phyloP scores from a whole-genome alignment of 192 early-diverging fungal genomes.

The Coemansia sp. region DNA sequence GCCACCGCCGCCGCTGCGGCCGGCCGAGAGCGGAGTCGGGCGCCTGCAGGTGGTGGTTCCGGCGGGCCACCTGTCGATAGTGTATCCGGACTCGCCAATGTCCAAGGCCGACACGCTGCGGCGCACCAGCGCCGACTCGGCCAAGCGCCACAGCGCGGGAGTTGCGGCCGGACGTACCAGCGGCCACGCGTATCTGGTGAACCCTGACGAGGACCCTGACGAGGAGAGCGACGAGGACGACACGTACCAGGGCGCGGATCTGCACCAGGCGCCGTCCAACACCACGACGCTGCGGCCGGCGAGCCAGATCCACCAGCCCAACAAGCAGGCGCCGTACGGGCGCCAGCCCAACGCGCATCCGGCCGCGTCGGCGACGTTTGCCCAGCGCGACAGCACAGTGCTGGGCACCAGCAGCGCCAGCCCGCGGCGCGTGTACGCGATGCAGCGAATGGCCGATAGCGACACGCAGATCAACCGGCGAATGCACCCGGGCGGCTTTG shows the following conservation, averaged over 20 bases:
- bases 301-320: slow-evolving; percentile 29
- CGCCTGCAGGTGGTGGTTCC: slow-evolving; percentile 45
- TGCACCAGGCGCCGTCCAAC: slow-evolving; percentile 38
- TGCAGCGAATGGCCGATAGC: slow-evolving; percentile 31
- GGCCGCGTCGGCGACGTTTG: slow-evolving; percentile 3
- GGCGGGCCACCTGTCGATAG: slow-evolving; percentile 43
- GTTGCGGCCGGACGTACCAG: slow-evolving; percentile 8
- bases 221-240: neutral
- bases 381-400: neutral
- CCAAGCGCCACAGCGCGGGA: slow-evolving; percentile 17
- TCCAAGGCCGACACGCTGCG: slow-evolving; percentile 44
- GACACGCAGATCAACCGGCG: slow-evolving; percentile 21
- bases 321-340: neutral
- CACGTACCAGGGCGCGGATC: slow-evolving; percentile 8
- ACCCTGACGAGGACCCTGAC: slow-evolving; percentile 19
- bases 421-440: slow-evolving; percentile 12
- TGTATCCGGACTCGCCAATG: slow-evolving; percentile 52
- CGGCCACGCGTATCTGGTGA: slow-evolving; percentile 39
- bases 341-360: neutral
- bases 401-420: neutral
- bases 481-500: slow-evolving; percentile 4
- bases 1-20: neutral
- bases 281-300: slow-evolving; percentile 41
- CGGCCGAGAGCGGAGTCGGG: neutral
- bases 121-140: slow-evolving; percentile 31